These are phyloP conservation scores for Acorus calamus DNA, from an alignment of 106 monocot genomes.

Conservation along the genomic window DNA sequence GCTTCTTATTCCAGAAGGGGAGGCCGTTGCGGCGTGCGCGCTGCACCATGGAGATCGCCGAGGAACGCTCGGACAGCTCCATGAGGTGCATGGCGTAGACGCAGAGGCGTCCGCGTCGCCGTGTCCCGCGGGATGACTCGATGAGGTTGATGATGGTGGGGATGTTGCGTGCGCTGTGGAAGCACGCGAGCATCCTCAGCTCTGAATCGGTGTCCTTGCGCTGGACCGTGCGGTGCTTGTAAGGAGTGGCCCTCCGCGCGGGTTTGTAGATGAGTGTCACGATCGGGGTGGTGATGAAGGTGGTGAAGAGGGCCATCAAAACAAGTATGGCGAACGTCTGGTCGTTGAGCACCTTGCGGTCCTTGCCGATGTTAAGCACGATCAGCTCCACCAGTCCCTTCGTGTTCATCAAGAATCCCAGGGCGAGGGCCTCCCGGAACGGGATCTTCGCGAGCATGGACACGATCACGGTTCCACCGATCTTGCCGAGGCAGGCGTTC, in stretches of 20 bases:
- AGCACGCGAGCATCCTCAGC: constrained; percentile 51
- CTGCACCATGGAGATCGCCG: constrained; percentile 62
- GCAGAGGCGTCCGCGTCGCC: constrained; percentile 17
- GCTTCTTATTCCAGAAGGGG: constrained; percentile 51
- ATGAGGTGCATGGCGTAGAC: constrained; percentile 34
- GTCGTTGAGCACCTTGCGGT: constrained; percentile 38
- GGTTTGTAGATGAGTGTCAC: constrained; percentile 54
- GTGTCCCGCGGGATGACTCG: constrained; percentile 47
- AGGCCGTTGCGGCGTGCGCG: constrained; percentile 62
- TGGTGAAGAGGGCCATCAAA: constrained; percentile 60
- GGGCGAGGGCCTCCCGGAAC: constrained; percentile 16
- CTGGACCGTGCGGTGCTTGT: constrained; percentile 40
- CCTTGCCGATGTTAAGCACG: constrained; percentile 34
- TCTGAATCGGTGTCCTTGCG: constrained; percentile 22
- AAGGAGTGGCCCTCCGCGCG: constrained; percentile 22
- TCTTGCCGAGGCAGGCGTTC: constrained; percentile 20
- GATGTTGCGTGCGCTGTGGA: constrained; percentile 52
- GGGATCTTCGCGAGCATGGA: constrained; percentile 1
- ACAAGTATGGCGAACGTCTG: constrained; percentile 64
- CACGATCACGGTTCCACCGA: constrained; percentile 10
- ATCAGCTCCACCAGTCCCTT: constrained; percentile 32
- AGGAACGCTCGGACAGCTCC: constrained; percentile 40
- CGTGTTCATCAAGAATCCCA: constrained; percentile 29
- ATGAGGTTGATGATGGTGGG: constrained; percentile 52
- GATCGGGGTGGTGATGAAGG: constrained; percentile 57